A percentile compares a stretch with the other conserved stretches of the same genome.
These are phyloP conservation scores for Vigna mungo DNA, from an alignment of 306 rosid genomes.

Conservation along the genomic window DNA sequence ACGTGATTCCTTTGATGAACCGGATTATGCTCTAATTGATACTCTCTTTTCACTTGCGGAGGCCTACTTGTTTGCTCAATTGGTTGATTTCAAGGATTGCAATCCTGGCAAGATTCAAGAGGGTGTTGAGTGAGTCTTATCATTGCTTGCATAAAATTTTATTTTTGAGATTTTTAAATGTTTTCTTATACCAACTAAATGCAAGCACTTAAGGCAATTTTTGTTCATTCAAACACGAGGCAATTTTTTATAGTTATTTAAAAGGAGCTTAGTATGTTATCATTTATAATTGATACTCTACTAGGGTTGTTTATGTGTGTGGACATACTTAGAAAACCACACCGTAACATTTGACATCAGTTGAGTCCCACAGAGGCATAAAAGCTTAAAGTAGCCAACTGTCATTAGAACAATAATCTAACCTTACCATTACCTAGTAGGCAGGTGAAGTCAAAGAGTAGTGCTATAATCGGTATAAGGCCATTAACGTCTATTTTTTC, in stretches of 20 bases:
- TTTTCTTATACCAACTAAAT: conserved; percentile 22
- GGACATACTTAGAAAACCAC: conserved; percentile 6
- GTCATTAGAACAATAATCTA: conserved; percentile 8
- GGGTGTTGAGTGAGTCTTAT: conserved; percentile 68
- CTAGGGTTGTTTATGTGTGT: conserved; percentile 17
- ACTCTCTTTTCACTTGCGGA: conserved; percentile 96
- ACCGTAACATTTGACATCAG: conserved; percentile 22
- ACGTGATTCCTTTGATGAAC: conserved; percentile 93
- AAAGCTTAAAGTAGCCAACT: conserved; percentile 13
- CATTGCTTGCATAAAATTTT: conserved; percentile 27
- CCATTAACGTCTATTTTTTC: not conserved
- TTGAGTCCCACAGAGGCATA: not conserved
- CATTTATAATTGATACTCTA: not conserved
- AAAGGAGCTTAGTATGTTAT: conserved; percentile 16
- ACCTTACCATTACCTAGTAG: conserved; percentile 1
- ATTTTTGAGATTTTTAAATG: conserved; percentile 6
- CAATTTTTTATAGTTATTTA: not conserved
- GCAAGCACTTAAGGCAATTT: not conserved
- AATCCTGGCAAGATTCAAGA: conserved; percentile 69
- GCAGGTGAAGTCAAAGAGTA: conserved; percentile 18
- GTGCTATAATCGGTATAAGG: conserved; percentile 5
- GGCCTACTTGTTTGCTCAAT: conserved; percentile 95
- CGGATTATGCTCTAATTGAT: conserved; percentile 92
- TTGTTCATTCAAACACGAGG: not conserved
- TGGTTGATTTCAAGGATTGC: conserved; percentile 81